Conservation (phyloP, 208 protist species). For the Trypanosoma lewisi region DNA sequence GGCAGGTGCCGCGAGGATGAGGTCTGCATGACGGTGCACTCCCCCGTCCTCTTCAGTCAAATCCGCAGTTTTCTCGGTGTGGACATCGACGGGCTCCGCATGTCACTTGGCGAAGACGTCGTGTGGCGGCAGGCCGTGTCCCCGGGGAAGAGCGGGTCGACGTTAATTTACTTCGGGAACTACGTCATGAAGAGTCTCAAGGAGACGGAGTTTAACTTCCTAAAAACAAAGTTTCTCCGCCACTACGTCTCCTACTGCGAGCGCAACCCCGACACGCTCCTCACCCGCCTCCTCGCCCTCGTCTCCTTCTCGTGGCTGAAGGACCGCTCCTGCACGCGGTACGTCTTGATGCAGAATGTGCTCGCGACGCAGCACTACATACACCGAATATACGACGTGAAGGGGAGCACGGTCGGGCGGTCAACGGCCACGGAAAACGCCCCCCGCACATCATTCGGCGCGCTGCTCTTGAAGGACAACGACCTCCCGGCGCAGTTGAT, state of each 20-base stretch:
- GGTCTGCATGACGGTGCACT: slow-evolving; percentile 66
- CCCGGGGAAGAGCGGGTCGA: slow-evolving; percentile 83
- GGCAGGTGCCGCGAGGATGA: slow-evolving; percentile 52
- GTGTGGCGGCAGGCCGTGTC: slow-evolving; percentile 73
- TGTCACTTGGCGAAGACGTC: slow-evolving; percentile 27
- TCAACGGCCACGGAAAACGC: slow-evolving; percentile 36
- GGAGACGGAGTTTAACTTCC: slow-evolving; percentile 71
- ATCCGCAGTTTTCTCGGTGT: slow-evolving; percentile 68
- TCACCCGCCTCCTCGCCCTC: slow-evolving; percentile 84
- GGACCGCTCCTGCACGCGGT: slow-evolving; percentile 46
- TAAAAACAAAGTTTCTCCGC: slow-evolving; percentile 61
- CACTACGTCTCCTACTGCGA: slow-evolving; percentile 79
- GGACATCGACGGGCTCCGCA: slow-evolving; percentile 51
- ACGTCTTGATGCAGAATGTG: slow-evolving; percentile 94
- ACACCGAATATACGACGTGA: slow-evolving; percentile 90
- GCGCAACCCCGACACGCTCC: slow-evolving; percentile 80
- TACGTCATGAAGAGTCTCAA: slow-evolving; percentile 90
- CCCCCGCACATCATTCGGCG: slow-evolving; percentile 72
- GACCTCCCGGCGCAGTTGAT: slow-evolving; percentile 84
- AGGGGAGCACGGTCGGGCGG: slow-evolving; percentile 86
- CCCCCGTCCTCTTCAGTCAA: slow-evolving; percentile 77
- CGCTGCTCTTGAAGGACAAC: slow-evolving; percentile 87
- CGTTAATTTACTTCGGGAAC: slow-evolving; percentile 86
- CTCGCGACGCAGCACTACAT: slow-evolving; percentile 89
- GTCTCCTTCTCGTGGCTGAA: slow-evolving; percentile 69